These are phyloP conservation scores for Globisporangium paddicum DNA, from an alignment of 352 stramenopile genomes.

Conservation along the genomic window DNA sequence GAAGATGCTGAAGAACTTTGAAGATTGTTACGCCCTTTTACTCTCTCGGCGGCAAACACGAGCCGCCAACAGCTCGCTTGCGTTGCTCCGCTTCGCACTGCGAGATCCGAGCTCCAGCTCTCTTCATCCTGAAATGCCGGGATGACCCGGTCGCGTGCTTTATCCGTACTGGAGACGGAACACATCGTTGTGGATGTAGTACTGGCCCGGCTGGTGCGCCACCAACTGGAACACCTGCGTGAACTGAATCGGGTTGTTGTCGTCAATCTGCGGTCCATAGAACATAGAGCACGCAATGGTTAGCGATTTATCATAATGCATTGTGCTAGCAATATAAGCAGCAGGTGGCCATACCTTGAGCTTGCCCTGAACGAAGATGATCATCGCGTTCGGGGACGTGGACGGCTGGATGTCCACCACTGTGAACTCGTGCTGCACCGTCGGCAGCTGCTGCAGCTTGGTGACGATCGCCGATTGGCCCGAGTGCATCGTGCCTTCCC, in stretches of 20 bases:
- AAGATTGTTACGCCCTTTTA: background rate
- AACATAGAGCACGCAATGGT: background rate
- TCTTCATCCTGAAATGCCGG: background rate
- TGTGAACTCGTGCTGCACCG: conserved; percentile 78
- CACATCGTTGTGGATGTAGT: conserved; percentile 98
- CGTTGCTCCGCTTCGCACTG: too few relatives aligned
- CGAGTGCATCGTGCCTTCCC: conserved; percentile 62
- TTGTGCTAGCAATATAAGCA: background rate
- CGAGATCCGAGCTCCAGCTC: background rate
- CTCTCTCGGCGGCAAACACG: background rate
- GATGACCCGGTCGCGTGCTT: conserved; percentile 12
- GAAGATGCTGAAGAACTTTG: background rate
- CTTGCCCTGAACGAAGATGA: conserved; percentile 95
- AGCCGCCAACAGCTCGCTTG: background rate
- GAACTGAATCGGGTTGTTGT: conserved; percentile 94
- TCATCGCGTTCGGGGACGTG: conserved; percentile 85
- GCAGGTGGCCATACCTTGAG: conserved; percentile 57
- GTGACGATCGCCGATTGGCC: conserved; percentile 85
- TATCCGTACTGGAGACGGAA: conserved; percentile 98
- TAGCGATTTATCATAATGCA: background rate
- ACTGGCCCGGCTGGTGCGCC: conserved; percentile 87
- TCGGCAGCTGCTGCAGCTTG: conserved; percentile 79
- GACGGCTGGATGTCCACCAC: conserved; percentile 93
- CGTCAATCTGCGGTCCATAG: conserved; percentile 74
- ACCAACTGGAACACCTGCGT: conserved; percentile 97